phyloP scores from a whole-genome alignment of 1,284 basidiomycete genomes.

The Volvariella surrecta region DNA sequence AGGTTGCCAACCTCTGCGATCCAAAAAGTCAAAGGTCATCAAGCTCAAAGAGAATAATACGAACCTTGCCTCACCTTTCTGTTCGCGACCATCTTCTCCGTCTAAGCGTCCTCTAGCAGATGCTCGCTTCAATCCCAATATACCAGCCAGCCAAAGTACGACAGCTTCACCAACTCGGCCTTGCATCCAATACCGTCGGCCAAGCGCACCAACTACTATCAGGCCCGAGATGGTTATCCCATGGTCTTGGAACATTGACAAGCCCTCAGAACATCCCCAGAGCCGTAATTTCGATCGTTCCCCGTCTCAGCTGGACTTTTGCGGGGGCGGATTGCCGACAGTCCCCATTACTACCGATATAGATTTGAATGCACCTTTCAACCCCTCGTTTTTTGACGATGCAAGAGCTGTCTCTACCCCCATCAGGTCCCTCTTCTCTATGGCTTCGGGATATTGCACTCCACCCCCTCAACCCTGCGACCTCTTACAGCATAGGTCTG shows the following conservation, averaged over 20 bases:
- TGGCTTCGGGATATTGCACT: slow-evolving; percentile 1
- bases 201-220: neutral
- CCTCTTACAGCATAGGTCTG: neutral
- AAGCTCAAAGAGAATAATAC: neutral
- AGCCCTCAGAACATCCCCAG: slow-evolving; percentile 2
- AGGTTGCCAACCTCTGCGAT: too few relatives aligned
- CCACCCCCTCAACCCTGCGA: neutral
- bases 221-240: neutral
- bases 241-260: slow-evolving; percentile 1
- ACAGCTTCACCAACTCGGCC: neutral
- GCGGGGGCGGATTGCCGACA: neutral
- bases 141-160: neutral
- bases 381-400: slow-evolving; percentile 17
- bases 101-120: neutral
- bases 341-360: too few relatives aligned
- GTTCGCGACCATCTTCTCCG: slow-evolving; percentile 1
- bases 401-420: slow-evolving; percentile 23
- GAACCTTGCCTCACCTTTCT: neutral
- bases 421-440: slow-evolving; percentile 4
- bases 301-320: slow-evolving; percentile 28
- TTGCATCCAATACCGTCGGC: neutral
- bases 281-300: slow-evolving; percentile 34
- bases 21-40: too few relatives aligned
- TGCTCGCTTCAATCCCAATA: neutral
- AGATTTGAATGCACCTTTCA: neutral